phyloP scores from a whole-genome alignment of 2,329 filamentous ascomycete species.

The Alternaria sp. region DNA sequence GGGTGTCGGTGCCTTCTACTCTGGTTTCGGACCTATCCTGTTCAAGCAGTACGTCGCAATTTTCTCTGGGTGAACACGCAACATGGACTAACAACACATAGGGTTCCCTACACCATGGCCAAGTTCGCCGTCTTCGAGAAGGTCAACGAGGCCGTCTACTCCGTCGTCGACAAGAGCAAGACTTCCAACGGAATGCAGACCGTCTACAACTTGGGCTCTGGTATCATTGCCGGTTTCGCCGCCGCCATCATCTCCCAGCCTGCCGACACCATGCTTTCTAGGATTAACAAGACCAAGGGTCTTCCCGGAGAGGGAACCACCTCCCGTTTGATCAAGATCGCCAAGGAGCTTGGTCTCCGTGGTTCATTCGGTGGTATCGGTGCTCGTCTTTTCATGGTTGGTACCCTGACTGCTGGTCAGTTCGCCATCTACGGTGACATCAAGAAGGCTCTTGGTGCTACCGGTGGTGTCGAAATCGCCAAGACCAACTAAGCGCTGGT shows the following conservation, averaged over 20 bases:
- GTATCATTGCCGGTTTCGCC: constrained; percentile 86
- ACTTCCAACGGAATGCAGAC: constrained; percentile 76
- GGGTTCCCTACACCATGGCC: constrained; percentile 92
- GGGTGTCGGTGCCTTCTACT: constrained; percentile 87
- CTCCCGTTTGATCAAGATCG: constrained; percentile 85
- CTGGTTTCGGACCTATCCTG: constrained; percentile 74
- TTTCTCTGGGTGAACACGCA: background rate
- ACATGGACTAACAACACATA: constrained; percentile 48
- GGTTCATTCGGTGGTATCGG: constrained; percentile 84
- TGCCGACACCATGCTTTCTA: constrained; percentile 91
- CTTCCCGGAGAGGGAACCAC: constrained; percentile 84
- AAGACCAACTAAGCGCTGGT: constrained; percentile 31
- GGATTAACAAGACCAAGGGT: constrained; percentile 96
- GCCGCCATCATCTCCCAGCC: constrained; percentile 88
- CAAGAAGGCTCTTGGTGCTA: constrained; percentile 65
- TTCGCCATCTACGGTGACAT: constrained; percentile 82
- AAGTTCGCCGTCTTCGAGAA: constrained; percentile 96
- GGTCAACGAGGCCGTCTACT: constrained; percentile 78
- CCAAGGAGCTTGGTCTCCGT: constrained; percentile 80
- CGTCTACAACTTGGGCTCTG: constrained; percentile 82
- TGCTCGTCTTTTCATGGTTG: constrained; percentile 74
- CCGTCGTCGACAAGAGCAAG: constrained; percentile 72
- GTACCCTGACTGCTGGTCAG: constrained; percentile 69
- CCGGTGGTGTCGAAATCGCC: constrained; percentile 63
- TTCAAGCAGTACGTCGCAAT: constrained; percentile 52